These are phyloP conservation scores for Metrosideros polymorpha DNA, from an alignment of 441 rosid genomes.

Conservation along the genomic window DNA sequence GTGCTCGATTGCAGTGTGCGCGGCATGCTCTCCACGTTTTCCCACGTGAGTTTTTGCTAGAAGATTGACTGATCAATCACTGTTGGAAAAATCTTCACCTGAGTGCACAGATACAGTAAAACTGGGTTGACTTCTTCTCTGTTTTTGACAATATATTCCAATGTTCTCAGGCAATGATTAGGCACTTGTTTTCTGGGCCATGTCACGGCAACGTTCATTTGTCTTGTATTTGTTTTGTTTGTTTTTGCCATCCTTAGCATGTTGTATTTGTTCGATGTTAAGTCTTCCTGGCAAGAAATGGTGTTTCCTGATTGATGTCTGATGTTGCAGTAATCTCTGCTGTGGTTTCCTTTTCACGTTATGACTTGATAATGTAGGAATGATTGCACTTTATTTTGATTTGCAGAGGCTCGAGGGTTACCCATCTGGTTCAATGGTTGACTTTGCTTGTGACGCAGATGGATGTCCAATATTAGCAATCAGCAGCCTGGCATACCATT, in stretches of 20 bases:
- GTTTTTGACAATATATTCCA: background rate
- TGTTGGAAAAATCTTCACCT: background rate
- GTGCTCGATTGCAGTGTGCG: conserved; percentile 48
- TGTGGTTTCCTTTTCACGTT: background rate
- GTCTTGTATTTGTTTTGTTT: background rate
- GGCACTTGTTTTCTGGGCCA: background rate
- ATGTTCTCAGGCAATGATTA: background rate
- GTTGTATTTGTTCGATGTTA: background rate
- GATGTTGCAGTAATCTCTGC: background rate
- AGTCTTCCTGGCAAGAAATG: background rate
- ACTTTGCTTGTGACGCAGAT: conserved; percentile 77
- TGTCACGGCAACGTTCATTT: background rate
- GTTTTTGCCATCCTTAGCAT: background rate
- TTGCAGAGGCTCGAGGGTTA: conserved; percentile 60
- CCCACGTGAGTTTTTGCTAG: conserved; percentile 45
- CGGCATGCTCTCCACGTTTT: conserved; percentile 77
- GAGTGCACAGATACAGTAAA: background rate
- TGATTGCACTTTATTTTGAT: background rate
- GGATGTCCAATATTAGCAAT: conserved; percentile 79
- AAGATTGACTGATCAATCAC: background rate
- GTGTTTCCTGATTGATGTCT: background rate
- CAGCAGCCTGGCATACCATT: conserved; percentile 76
- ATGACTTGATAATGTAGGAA: background rate
- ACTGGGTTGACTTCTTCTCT: background rate
- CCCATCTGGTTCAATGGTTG: conserved; percentile 89